phyloP scores from a whole-genome alignment of 2,329 filamentous ascomycete genomes.

The Chrysoporthe austroafricana region DNA sequence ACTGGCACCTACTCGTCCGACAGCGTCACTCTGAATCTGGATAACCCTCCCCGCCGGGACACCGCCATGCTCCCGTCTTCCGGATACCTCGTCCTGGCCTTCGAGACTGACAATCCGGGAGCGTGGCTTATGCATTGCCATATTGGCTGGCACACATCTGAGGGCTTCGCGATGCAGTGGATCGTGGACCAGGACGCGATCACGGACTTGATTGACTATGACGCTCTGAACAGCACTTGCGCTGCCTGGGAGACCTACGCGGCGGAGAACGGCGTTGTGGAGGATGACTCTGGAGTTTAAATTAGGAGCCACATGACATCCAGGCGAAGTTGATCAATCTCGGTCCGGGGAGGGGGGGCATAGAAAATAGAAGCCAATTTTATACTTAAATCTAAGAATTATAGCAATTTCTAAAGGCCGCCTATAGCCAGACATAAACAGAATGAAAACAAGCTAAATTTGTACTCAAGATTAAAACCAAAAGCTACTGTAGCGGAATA shows the following conservation, averaged over 20 bases:
- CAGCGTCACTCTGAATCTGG: constrained; percentile 37
- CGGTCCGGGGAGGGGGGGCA: too few relatives aligned
- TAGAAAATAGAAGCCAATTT: too few relatives aligned
- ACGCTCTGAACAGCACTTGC: constrained; percentile 37
- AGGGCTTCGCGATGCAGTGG: constrained; percentile 58
- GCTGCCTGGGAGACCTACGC: constrained; percentile 38
- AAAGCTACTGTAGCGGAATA: too few relatives aligned
- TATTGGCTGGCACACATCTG: constrained; percentile 54
- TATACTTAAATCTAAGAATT: too few relatives aligned
- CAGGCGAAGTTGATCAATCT: neutral
- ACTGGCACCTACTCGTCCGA: constrained; percentile 36
- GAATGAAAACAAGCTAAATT: too few relatives aligned
- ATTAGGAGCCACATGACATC: neutral
- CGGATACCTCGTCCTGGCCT: constrained; percentile 54
- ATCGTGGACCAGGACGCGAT: constrained; percentile 43
- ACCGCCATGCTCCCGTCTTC: constrained; percentile 47
- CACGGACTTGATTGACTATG: constrained; percentile 30
- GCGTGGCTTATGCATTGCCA: constrained; percentile 51
- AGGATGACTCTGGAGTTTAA: constrained; percentile 42
- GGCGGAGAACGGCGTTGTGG: constrained; percentile 28
- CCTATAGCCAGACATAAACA: too few relatives aligned
- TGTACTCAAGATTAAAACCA: too few relatives aligned
- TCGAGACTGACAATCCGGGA: constrained; percentile 56
- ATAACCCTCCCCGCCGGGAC: constrained; percentile 54
- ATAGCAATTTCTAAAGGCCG: too few relatives aligned